Percentiles rank a stretch among this genome's conserved stretches.
phyloP scores from a whole-genome alignment of 148 eudicot species.

The Oxyria digyna region DNA sequence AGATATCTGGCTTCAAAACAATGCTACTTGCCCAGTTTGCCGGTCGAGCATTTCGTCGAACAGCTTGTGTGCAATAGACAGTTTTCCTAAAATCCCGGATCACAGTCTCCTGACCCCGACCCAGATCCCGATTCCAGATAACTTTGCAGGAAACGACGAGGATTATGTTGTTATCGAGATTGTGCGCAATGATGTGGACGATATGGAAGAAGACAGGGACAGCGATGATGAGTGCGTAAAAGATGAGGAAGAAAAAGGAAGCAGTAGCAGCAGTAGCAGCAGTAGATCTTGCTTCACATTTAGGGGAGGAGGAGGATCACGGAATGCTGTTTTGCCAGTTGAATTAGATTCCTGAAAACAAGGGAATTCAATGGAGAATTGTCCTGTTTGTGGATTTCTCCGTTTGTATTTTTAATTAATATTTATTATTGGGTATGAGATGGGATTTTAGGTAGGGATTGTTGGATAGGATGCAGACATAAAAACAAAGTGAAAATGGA shows the following conservation, averaged over 20 bases:
- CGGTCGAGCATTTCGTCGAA: slow-evolving; percentile 45
- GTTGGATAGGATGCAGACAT: not conserved
- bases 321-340: slow-evolving; percentile 5
- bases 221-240: slow-evolving; percentile 58
- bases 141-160: slow-evolving; percentile 23
- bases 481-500: too few relatives aligned
- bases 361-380: not conserved
- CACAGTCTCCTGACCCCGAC: slow-evolving; percentile 8
- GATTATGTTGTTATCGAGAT: slow-evolving; percentile 77
- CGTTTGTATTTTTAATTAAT: not conserved
- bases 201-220: slow-evolving; percentile 8
- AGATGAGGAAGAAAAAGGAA: slow-evolving; percentile 20
- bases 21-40: slow-evolving; percentile 78
- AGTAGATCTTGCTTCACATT: slow-evolving; percentile 3
- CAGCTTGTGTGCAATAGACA: slow-evolving; percentile 9
- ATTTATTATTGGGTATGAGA: too few relatives aligned
- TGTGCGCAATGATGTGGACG: slow-evolving; percentile 17
- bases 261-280: not conserved
- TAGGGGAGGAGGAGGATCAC: slow-evolving; percentile 7
- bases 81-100: not conserved
- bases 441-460: not conserved
- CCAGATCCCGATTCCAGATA: slow-evolving; percentile 10
- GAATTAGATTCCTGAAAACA: not conserved
- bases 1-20: slow-evolving; percentile 82
- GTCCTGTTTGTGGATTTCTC: not conserved